Evolutionary conservation across 441 rosid genomes (phyloP).

Genomic region (Gossypium gossypioides): DNA sequence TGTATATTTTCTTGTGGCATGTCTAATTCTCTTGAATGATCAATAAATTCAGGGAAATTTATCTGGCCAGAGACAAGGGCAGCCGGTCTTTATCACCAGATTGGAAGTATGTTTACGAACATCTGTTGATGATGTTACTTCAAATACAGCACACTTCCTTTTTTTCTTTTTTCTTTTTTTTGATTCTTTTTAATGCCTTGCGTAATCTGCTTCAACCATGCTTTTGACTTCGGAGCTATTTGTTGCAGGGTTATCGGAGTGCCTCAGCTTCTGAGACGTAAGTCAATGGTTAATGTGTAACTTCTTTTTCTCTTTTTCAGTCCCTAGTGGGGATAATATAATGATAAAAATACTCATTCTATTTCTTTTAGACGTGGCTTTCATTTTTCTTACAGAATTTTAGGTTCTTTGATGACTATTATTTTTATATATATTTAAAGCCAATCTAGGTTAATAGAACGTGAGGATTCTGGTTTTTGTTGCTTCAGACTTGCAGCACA

Average conservation of each 20-base stretch:
- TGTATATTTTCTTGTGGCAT: not conserved
- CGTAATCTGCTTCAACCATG: conserved; percentile 9
- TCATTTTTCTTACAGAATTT: not conserved
- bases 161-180: not conserved
- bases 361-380: not conserved
- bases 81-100: conserved; percentile 89
- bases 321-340: not conserved
- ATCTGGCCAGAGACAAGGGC: conserved; percentile 94
- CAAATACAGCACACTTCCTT: not conserved
- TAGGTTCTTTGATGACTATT: not conserved
- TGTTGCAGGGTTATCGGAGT: conserved; percentile 85
- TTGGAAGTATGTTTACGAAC: conserved; percentile 56
- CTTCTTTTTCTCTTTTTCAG: not conserved
- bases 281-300: conserved; percentile 26
- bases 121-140: conserved; percentile 12
- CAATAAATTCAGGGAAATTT: conserved; percentile 63
- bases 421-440: not conserved
- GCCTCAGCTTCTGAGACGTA: conserved; percentile 44
- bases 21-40: conserved; percentile 14
- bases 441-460: conserved; percentile 6
- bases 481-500: conserved; percentile 81
- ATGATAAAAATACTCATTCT: not conserved
- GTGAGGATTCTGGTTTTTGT: conserved; percentile 16
- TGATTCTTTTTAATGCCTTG: conserved; percentile 10
- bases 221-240: not conserved